These are phyloP conservation scores for Boletales sp. DNA, from an alignment of 768 basidiomycete genomes.

Conservation along the genomic window DNA sequence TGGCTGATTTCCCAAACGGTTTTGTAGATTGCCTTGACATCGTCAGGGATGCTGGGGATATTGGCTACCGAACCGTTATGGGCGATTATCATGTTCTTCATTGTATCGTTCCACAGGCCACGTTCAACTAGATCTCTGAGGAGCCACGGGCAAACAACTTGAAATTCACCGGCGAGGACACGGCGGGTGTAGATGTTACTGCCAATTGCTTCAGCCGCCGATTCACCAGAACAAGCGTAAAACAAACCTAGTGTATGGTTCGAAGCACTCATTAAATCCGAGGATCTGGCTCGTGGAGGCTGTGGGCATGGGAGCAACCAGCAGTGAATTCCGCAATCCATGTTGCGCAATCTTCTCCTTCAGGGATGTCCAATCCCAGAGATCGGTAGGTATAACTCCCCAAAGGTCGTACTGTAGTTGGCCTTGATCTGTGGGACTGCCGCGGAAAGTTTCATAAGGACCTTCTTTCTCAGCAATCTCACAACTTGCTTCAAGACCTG, in stretches of 20 bases:
- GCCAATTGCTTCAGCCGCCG: conserved; percentile 7
- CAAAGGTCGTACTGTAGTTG: conserved; percentile 93
- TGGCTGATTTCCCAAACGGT: conserved; percentile 99
- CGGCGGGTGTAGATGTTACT: conserved; percentile 99
- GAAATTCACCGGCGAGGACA: conserved; percentile 99
- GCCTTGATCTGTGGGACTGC: conserved; percentile 87
- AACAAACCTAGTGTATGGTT: conserved; percentile 89
- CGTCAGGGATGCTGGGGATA: conserved; percentile 82
- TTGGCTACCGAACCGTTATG: conserved; percentile 88
- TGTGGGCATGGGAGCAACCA: conserved; percentile 98
- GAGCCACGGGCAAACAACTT: conserved; percentile 98
- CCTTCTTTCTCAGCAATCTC: conserved; percentile 81
- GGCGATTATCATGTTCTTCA: conserved; percentile 99
- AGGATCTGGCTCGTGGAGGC: conserved; percentile 98
- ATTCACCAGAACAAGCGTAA: background rate
- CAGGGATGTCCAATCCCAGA: conserved; percentile 92
- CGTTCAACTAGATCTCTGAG: conserved; percentile 96
- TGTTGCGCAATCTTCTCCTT: conserved; percentile 81
- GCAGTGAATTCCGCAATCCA: conserved; percentile 86
- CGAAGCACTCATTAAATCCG: conserved; percentile 98
- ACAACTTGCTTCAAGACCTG: conserved; percentile 82
- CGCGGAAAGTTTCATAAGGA: conserved; percentile 84
- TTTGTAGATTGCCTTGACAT: conserved; percentile 98
- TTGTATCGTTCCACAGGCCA: conserved; percentile 94
- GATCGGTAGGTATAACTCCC: conserved; percentile 82